Evolutionary conservation across 2,329 filamentous ascomycete species (phyloP).

Genomic region (Talaromyces piceae): DNA sequence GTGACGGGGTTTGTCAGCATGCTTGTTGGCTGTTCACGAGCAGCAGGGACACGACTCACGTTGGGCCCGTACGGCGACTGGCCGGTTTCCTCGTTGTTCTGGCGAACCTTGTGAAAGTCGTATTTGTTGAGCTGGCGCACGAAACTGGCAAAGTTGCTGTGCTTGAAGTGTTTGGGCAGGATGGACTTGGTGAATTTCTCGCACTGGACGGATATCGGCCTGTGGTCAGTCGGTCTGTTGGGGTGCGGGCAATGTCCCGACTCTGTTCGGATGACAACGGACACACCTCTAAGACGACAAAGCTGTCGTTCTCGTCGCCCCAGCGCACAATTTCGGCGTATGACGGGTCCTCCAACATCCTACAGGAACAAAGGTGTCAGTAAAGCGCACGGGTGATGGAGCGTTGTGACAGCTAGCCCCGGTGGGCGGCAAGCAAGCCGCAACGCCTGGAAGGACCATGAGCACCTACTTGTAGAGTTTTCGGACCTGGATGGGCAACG

Average conservation of each 20-base stretch:
- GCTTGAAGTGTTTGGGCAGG: conserved; percentile 96
- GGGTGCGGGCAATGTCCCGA: no score
- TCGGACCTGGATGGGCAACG: conserved; percentile 68
- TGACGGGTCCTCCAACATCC: conserved; percentile 92
- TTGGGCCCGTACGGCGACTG: conserved; percentile 74
- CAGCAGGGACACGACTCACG: conserved; percentile 42
- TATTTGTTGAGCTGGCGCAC: conserved; percentile 95
- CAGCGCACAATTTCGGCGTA: conserved; percentile 91
- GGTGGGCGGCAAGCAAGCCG: conserved; percentile 4
- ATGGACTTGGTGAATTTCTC: conserved; percentile 98
- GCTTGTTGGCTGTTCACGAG: not conserved
- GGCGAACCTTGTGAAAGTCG: conserved; percentile 96
- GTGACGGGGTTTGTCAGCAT: conserved; percentile 7
- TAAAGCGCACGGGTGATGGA: conserved; percentile 4
- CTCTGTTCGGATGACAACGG: conserved; percentile 2
- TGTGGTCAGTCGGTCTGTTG: conserved; percentile 13
- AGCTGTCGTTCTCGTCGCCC: conserved; percentile 91
- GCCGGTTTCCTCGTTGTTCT: conserved; percentile 78
- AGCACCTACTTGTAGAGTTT: conserved; percentile 87
- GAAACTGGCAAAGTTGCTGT: conserved; percentile 97
- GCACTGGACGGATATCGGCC: conserved; percentile 53
- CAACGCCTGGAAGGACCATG: conserved; percentile 10
- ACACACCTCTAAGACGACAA: conserved; percentile 89
- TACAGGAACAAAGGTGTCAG: conserved; percentile 29
- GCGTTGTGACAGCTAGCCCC: conserved; percentile 13